phyloP scores from a whole-genome alignment of 768 basidiomycete species.

The Kwoniella newhampshirensis region DNA sequence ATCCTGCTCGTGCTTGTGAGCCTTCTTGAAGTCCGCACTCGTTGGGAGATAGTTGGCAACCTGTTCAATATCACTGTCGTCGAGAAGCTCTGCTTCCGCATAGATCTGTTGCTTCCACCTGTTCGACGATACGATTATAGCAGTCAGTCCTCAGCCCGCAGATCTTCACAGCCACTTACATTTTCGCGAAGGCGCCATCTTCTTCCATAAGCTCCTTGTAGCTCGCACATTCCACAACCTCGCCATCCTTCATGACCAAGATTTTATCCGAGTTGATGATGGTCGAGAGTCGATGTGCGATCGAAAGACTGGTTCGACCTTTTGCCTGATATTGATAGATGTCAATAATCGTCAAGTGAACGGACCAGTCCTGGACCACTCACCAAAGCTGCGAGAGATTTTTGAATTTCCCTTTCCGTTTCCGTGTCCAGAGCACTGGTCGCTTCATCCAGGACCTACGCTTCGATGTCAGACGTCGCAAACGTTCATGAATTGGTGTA shows the following conservation, averaged over 20 bases:
- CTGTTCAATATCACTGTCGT: slow-evolving; percentile 23
- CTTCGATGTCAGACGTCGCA: slow-evolving; percentile 4
- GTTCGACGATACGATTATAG: slow-evolving; percentile 36
- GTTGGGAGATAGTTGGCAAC: slow-evolving; percentile 11
- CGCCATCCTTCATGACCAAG: slow-evolving; percentile 84
- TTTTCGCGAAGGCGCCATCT: slow-evolving; percentile 56
- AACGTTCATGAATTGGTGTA: not conserved
- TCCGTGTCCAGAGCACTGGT: slow-evolving; percentile 75
- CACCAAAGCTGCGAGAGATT: slow-evolving; percentile 71
- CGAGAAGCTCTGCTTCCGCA: slow-evolving; percentile 59
- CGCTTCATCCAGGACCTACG: slow-evolving; percentile 47
- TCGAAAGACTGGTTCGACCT: slow-evolving; percentile 72
- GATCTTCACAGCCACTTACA: slow-evolving; percentile 60
- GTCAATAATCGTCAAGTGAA: not conserved
- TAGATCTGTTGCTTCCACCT: slow-evolving; percentile 88
- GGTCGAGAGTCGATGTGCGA: slow-evolving; percentile 69
- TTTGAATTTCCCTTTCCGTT: slow-evolving; percentile 86
- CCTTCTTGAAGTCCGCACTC: slow-evolving; percentile 6
- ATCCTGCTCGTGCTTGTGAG: slow-evolving; percentile 9
- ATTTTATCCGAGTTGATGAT: slow-evolving; percentile 71
- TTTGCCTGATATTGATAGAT: slow-evolving; percentile 48
- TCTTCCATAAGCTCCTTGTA: slow-evolving; percentile 73
- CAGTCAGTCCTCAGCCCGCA: not conserved
- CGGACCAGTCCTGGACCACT: not conserved
- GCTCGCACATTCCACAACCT: slow-evolving; percentile 66